Evolutionary conservation across 345 rosid genomes (phyloP).

Genomic region (Aurinia saxatilis): DNA sequence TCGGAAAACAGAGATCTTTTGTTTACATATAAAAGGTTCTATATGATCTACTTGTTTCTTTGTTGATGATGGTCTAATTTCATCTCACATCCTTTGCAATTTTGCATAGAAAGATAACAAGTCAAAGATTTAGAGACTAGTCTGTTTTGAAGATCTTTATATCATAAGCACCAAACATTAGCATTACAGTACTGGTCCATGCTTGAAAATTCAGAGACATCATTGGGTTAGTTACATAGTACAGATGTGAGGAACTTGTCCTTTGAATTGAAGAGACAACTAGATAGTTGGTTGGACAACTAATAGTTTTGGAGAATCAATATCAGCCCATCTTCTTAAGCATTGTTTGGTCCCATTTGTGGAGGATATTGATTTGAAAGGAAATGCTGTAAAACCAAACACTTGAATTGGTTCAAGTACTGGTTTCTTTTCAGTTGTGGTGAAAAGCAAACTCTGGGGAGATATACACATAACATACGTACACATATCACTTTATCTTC

Average conservation of each 20-base stretch:
- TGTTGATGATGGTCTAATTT: neutral
- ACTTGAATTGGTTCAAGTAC: constrained; percentile 16
- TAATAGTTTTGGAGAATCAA: constrained; percentile 9
- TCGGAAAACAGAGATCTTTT: neutral
- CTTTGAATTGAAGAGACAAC: constrained; percentile 14
- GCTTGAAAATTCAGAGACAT: neutral
- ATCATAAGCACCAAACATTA: neutral
- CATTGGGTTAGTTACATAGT: constrained; percentile 15
- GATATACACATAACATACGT: constrained; percentile 11
- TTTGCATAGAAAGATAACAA: neutral
- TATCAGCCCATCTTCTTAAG: neutral
- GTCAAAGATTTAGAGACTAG: neutral
- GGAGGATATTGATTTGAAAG: constrained; percentile 17
- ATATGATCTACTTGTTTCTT: constrained; percentile 1
- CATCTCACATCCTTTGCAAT: neutral
- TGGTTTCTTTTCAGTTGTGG: constrained; percentile 17
- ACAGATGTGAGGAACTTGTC: constrained; percentile 8
- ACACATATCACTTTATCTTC: constrained; percentile 20
- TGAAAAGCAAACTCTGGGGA: constrained; percentile 17
- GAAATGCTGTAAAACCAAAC: constrained; percentile 24
- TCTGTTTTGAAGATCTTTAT: neutral
- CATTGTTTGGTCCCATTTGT: neutral
- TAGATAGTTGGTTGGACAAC: constrained; percentile 14
- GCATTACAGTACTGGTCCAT: neutral
- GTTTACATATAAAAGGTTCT: neutral